Evolutionary conservation across 805 yeast species (phyloP), one percentile per base, ranked within the genome.

Genomic region (Metschnikowia aberdeeniae): DNA sequence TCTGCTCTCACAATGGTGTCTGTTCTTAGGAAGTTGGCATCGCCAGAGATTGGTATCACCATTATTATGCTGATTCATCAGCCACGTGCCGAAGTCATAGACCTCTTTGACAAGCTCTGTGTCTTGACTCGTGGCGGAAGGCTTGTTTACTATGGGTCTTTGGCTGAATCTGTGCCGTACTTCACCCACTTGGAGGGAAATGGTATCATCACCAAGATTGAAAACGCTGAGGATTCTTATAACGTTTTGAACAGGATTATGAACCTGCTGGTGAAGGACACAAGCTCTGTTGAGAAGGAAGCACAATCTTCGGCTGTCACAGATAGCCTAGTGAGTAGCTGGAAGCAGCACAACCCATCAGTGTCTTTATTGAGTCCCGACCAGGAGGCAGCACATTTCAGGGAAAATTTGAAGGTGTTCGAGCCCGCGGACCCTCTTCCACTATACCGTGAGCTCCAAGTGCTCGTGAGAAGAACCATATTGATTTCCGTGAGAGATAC

Each of bases 61-160:
- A 74, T 89, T 20, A 73, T 88, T 3, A 67, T 86, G 62, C 82
- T 89, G 41, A 84, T 88, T 34, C 96, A 88, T 59, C 96, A 88
- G 61, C 96, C 96, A 0, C 64, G 96, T 33, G 77, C 84, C 0
- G 95, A 88, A 60, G 86, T 88, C 38, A 72, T 86, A 33, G 73
- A 74, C 44, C 61, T 84, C 20, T 80, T 88, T 47, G 95, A 89
- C 58, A 72, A 77, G 40, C 66, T 88, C 3, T 76, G 88, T 47
- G 69, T 88, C 3, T 63, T 89, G 34, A 80, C 90, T 0, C 53
- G 68, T 27, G 80, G 83, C 32, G 89, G 90, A 1, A 58, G 68
- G 33, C 45, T 75, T 33, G 68, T 70, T 2, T 71, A 64, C 51
- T 70, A 64, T 66, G 85, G 79, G 1, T 68, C 74, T 5, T 54